These are phyloP conservation scores for Cyclospora cayetanensis DNA, from an alignment of 169 alveolate species.

Conservation along the genomic window DNA sequence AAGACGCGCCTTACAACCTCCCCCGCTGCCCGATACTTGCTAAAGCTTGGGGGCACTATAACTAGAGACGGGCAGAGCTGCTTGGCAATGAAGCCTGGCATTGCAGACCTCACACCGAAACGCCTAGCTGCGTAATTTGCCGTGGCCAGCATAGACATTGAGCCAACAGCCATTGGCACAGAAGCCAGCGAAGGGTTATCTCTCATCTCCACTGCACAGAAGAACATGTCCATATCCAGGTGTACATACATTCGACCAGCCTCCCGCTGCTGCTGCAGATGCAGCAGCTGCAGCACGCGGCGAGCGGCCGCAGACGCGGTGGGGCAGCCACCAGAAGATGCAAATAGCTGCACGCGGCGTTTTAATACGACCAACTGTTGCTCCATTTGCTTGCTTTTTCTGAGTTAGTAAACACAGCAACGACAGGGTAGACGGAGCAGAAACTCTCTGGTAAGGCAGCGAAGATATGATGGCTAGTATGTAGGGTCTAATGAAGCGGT, in stretches of 20 bases:
- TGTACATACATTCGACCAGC: constrained; percentile 58
- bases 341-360: constrained; percentile 52
- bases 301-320: constrained; percentile 56
- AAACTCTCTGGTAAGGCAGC: background rate
- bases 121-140: constrained; percentile 91
- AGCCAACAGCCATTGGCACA: constrained; percentile 85
- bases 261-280: constrained; percentile 67
- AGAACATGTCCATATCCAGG: constrained; percentile 66
- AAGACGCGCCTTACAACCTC: constrained; percentile 11
- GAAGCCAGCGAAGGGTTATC: constrained; percentile 65
- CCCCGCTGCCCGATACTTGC: constrained; percentile 38
- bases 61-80: constrained; percentile 81
- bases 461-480: too few species aligned
- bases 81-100: constrained; percentile 91
- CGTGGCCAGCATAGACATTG: constrained; percentile 86
- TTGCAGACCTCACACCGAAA: constrained; percentile 91
- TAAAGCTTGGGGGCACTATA: constrained; percentile 63
- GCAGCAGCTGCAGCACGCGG: constrained; percentile 55
- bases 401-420: background rate
- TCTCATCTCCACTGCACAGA: constrained; percentile 62
- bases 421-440: background rate
- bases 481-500: too few species aligned
- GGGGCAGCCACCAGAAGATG: constrained; percentile 50
- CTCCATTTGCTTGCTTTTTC: constrained; percentile 44
- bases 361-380: constrained; percentile 44